A percentile compares a stretch with the other conserved stretches of the same genome.
These are phyloP conservation scores for Bipolaris cookei DNA, from an alignment of 2,329 filamentous ascomycete species.

Conservation along the genomic window DNA sequence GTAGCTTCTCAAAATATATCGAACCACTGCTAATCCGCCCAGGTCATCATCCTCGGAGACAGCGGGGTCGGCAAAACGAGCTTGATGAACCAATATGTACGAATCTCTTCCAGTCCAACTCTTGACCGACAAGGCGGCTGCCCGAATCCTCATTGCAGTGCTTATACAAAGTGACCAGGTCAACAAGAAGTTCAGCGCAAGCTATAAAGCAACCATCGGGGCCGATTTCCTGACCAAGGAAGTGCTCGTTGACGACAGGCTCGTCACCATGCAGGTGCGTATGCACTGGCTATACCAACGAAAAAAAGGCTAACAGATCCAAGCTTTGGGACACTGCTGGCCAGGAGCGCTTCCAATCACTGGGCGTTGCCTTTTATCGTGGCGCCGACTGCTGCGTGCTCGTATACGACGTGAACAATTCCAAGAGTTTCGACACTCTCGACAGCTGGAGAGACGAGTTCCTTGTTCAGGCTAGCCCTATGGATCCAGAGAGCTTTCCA, in stretches of 20 bases:
- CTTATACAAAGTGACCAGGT: constrained; percentile 65
- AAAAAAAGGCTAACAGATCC: constrained; percentile 26
- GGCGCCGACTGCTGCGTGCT: constrained; percentile 97
- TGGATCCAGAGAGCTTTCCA: constrained; percentile 96
- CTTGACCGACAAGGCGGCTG: neutral
- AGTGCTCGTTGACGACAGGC: constrained; percentile 92
- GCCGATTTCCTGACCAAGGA: constrained; percentile 98
- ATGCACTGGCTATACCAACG: constrained; percentile 8
- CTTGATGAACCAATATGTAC: constrained; percentile 99
- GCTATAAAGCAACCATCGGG: constrained; percentile 99
- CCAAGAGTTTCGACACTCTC: constrained; percentile 97
- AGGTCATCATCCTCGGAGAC: constrained; percentile 99
- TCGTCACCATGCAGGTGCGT: constrained; percentile 95
- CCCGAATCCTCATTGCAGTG: neutral
- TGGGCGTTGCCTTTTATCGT: constrained; percentile 96
- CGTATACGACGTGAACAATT: constrained; percentile 98
- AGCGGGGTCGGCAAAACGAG: constrained; percentile 99
- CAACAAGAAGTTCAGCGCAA: constrained; percentile 99
- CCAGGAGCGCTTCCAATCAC: constrained; percentile 95
- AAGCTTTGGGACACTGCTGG: constrained; percentile 98
- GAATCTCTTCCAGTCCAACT: constrained; percentile 41
- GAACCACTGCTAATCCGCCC: constrained; percentile 21
- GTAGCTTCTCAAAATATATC: neutral
- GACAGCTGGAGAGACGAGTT: constrained; percentile 99
- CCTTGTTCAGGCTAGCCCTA: constrained; percentile 92